These are phyloP conservation scores for Cercophora samala DNA, from an alignment of 495 filamentous ascomycete species.

Conservation along the genomic window DNA sequence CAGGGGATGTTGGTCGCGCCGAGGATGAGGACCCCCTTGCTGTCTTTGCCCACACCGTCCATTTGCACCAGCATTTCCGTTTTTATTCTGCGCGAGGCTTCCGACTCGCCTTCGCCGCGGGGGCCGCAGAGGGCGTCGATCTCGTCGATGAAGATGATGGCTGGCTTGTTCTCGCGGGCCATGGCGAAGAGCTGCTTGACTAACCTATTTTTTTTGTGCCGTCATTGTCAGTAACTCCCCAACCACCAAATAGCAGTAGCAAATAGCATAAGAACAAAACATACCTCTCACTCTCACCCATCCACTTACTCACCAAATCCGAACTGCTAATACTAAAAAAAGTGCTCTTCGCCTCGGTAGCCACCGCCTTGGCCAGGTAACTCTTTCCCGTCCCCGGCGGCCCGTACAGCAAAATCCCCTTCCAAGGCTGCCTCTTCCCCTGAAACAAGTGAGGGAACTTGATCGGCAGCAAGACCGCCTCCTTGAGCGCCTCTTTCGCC, in stretches of 20 bases:
- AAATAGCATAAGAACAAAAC: conserved; percentile 20
- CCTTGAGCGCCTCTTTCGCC: conserved; percentile 95
- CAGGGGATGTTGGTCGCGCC: conserved; percentile 98
- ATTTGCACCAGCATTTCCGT: conserved; percentile 98
- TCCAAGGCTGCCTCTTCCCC: conserved; percentile 98
- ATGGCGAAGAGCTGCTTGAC: conserved; percentile 98
- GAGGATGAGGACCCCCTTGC: conserved; percentile 86
- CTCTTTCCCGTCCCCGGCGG: conserved; percentile 96
- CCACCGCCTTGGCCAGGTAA: conserved; percentile 94
- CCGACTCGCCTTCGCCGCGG: conserved; percentile 93
- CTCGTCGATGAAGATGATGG: conserved; percentile 99
- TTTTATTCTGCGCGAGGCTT: conserved; percentile 95
- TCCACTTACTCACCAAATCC: conserved; percentile 97
- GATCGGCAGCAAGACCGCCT: conserved; percentile 94
- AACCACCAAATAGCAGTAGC: background rate
- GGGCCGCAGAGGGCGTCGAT: conserved; percentile 96
- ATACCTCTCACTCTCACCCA: conserved; percentile 97
- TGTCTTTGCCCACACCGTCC: conserved; percentile 96
- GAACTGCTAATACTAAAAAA: conserved; percentile 98
- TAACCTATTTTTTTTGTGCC: conserved; percentile 63
- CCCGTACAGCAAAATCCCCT: conserved; percentile 93
- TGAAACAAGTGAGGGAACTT: conserved; percentile 96
- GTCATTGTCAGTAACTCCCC: background rate
- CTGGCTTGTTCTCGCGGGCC: conserved; percentile 96
- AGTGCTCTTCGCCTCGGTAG: conserved; percentile 98